These are phyloP conservation scores for Scedosporium boydii DNA, from an alignment of 2,329 filamentous ascomycete genomes.

Conservation along the genomic window DNA sequence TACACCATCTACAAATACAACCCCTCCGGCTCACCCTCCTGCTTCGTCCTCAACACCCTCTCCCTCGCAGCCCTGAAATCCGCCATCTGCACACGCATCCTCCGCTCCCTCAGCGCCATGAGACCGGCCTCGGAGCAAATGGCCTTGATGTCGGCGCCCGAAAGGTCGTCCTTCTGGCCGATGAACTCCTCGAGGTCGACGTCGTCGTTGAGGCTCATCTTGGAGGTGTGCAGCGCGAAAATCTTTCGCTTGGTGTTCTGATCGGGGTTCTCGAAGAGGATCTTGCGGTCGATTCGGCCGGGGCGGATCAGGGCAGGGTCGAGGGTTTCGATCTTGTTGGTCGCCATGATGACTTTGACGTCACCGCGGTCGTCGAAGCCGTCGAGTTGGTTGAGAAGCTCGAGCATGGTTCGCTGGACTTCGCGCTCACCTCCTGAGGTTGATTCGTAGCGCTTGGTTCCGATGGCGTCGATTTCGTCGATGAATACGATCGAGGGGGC, in stretches of 20 bases:
- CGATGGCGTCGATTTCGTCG: slow-evolving; percentile 97
- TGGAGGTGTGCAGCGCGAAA: slow-evolving; percentile 93
- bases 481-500: slow-evolving; percentile 98
- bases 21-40: slow-evolving; percentile 94
- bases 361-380: slow-evolving; percentile 98
- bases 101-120: slow-evolving; percentile 83
- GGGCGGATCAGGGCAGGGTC: slow-evolving; percentile 94
- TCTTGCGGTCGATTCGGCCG: slow-evolving; percentile 97
- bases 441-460: slow-evolving; percentile 96
- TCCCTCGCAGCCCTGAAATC: slow-evolving; percentile 91
- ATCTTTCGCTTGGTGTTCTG: slow-evolving; percentile 97
- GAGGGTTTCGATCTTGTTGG: slow-evolving; percentile 98
- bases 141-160: slow-evolving; percentile 95
- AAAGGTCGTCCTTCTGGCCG: slow-evolving; percentile 94
- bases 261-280: slow-evolving; percentile 59
- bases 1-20: slow-evolving; percentile 78
- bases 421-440: slow-evolving; percentile 95
- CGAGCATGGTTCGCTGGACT: slow-evolving; percentile 96
- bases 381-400: slow-evolving; percentile 95
- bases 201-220: slow-evolving; percentile 94
- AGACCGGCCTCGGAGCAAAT: slow-evolving; percentile 97
- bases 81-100: slow-evolving; percentile 98
- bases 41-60: slow-evolving; percentile 95
- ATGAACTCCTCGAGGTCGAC: slow-evolving; percentile 99
- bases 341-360: slow-evolving; percentile 99